A percentile compares a stretch with the other conserved stretches of the same genome.
These are phyloP conservation scores for Rhodamnia argentea DNA, from an alignment of 345 rosid species.

Conservation along the genomic window DNA sequence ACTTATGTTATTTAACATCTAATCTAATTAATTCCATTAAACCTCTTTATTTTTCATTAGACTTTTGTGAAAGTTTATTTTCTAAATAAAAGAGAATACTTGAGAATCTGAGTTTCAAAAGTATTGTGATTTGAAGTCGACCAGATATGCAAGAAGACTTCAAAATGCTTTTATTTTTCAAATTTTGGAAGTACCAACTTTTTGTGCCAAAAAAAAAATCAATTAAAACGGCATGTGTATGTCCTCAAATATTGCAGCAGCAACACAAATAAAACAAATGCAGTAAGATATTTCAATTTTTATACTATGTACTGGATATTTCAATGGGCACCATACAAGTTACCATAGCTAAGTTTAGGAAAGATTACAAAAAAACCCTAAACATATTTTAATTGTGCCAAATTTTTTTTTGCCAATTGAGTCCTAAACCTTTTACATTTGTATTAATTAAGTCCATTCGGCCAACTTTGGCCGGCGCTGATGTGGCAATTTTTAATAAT, in stretches of 20 bases:
- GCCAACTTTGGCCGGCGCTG: too few relatives aligned
- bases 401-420: too few relatives aligned
- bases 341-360: background rate
- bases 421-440: too few relatives aligned
- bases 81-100: background rate
- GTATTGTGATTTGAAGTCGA: background rate
- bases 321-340: background rate
- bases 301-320: background rate
- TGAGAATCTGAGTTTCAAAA: background rate
- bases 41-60: too few relatives aligned
- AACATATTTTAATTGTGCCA: too few relatives aligned
- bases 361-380: too few relatives aligned
- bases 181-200: background rate
- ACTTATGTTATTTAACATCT: background rate
- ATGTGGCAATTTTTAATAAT: too few relatives aligned
- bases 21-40: background rate
- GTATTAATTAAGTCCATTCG: too few relatives aligned
- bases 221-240: background rate
- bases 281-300: background rate
- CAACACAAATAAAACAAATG: background rate
- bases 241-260: background rate
- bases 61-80: background rate
- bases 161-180: background rate
- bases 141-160: background rate
- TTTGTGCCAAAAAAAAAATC: background rate